These are phyloP conservation scores for Stentor roeselii DNA, from an alignment of 73 alveolate genomes.

Conservation along the genomic window DNA sequence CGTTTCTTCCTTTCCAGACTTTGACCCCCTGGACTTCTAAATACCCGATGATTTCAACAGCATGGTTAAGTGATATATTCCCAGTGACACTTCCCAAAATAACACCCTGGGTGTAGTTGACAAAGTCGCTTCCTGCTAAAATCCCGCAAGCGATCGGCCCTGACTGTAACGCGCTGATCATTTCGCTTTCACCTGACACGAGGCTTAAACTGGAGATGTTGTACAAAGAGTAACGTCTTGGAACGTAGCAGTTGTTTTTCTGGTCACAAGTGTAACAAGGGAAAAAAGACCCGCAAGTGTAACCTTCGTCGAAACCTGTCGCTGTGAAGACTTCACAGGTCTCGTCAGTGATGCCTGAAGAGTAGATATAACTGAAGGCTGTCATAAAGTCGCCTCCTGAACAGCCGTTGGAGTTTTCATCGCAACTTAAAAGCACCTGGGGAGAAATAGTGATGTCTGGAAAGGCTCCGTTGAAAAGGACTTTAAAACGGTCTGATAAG, in stretches of 20 bases:
- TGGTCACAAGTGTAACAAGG: slow-evolving; percentile 54
- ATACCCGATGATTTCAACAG: slow-evolving; percentile 86
- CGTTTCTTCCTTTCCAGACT: slow-evolving; percentile 66
- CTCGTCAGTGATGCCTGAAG: slow-evolving; percentile 67
- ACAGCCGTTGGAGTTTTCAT: slow-evolving; percentile 64
- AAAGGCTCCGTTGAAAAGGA: slow-evolving; percentile 69
- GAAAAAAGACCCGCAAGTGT: slow-evolving; percentile 33
- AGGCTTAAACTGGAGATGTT: slow-evolving; percentile 52
- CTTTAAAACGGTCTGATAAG: slow-evolving; percentile 73
- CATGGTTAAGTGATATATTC: slow-evolving; percentile 54
- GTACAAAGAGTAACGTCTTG: slow-evolving; percentile 39
- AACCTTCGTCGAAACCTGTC: slow-evolving; percentile 53
- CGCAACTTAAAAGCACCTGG: slow-evolving; percentile 77
- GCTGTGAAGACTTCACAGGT: slow-evolving; percentile 71
- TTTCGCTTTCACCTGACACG: slow-evolving; percentile 75
- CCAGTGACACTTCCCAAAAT: slow-evolving; percentile 48
- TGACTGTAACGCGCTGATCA: slow-evolving; percentile 79
- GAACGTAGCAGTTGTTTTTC: slow-evolving; percentile 40
- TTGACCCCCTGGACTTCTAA: slow-evolving; percentile 57
- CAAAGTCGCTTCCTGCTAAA: slow-evolving; percentile 51
- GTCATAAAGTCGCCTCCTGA: slow-evolving; percentile 73
- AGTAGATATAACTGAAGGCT: slow-evolving; percentile 63
- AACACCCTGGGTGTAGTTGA: slow-evolving; percentile 62
- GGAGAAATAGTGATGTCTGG: slow-evolving; percentile 80
- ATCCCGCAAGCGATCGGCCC: slow-evolving; percentile 95